Conservation (phyloP, 176 grass and related monocot species). For the Coix lacrymajobi region DNA sequence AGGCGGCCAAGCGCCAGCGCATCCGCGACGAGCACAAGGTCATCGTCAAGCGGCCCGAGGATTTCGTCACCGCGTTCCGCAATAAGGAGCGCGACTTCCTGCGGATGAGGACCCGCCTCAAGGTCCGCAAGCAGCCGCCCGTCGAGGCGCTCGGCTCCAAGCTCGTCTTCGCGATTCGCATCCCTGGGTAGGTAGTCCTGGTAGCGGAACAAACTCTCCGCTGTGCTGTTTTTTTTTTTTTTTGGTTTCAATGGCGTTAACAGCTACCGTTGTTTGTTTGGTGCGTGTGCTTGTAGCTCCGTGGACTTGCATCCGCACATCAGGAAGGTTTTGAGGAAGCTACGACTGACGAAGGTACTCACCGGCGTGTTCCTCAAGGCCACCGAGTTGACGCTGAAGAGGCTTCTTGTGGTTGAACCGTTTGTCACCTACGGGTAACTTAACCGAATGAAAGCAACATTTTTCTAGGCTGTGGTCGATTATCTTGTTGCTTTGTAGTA, state of each 20-base stretch:
- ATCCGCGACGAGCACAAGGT: constrained; percentile 36
- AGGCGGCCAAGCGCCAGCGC: constrained; percentile 40
- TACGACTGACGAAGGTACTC: constrained; percentile 59
- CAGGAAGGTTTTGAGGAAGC: constrained; percentile 52
- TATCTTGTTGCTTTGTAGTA: not conserved
- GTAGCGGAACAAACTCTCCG: not conserved
- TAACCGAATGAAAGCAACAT: not conserved
- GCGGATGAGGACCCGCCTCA: constrained; percentile 68
- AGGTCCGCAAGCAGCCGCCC: constrained; percentile 41
- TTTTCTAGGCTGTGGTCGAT: not conserved
- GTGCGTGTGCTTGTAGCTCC: constrained; percentile 33
- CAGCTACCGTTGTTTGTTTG: not conserved
- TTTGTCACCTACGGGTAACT: constrained; percentile 86
- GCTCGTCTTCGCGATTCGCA: constrained; percentile 80
- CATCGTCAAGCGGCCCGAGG: constrained; percentile 71
- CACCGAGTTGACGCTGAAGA: constrained; percentile 59
- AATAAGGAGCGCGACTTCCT: constrained; percentile 76
- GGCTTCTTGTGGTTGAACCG: constrained; percentile 66
- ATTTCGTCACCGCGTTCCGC: constrained; percentile 80
- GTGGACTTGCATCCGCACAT: constrained; percentile 72
- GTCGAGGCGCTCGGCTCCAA: constrained; percentile 43
- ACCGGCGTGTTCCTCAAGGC: constrained; percentile 79
- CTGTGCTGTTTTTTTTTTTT: not conserved
- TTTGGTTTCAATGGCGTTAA: not conserved
- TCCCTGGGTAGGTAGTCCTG: constrained; percentile 57